These are phyloP conservation scores for Yarrowia bubula DNA, from an alignment of 805 yeast species.

Conservation along the genomic window DNA sequence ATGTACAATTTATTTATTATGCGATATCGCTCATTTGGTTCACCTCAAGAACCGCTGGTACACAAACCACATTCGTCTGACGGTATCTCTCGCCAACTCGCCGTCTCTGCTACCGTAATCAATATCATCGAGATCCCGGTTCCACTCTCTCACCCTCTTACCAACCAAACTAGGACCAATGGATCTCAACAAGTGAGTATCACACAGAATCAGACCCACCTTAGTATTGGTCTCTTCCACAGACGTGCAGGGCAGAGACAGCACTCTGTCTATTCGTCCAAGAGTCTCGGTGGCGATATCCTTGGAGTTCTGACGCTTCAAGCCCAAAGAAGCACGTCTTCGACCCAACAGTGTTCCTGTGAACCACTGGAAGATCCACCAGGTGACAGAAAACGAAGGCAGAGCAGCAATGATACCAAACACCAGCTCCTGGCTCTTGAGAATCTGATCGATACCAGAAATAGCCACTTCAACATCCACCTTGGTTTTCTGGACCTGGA, in stretches of 20 bases:
- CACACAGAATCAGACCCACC: constrained; percentile 66
- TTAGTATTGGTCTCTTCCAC: constrained; percentile 39
- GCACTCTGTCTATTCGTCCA: constrained; percentile 58
- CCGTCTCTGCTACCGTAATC: neutral
- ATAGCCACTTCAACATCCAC: constrained; percentile 92
- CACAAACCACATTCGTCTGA: constrained; percentile 60
- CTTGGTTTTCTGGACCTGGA: constrained; percentile 93
- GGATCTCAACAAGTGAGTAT: constrained; percentile 55
- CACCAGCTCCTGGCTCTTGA: constrained; percentile 90
- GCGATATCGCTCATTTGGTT: too few relatives aligned
- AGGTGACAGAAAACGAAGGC: constrained; percentile 58
- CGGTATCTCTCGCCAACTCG: constrained; percentile 40
- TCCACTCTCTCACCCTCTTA: constrained; percentile 59
- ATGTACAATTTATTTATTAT: too few relatives aligned
- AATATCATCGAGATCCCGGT: constrained; percentile 51
- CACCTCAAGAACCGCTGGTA: constrained; percentile 43
- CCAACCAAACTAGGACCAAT: constrained; percentile 47
- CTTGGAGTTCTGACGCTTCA: constrained; percentile 29
- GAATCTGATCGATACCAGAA: constrained; percentile 82
- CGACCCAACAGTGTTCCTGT: constrained; percentile 30
- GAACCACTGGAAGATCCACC: constrained; percentile 34
- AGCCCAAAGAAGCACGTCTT: constrained; percentile 29
- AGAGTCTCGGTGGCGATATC: constrained; percentile 46
- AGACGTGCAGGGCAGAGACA: constrained; percentile 36
- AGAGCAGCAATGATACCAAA: constrained; percentile 87